Percentiles rank a stretch among this genome's conserved stretches.
Conservation (phyloP, 768 basidiomycete genomes). For the Suillus subaureus region DNA sequence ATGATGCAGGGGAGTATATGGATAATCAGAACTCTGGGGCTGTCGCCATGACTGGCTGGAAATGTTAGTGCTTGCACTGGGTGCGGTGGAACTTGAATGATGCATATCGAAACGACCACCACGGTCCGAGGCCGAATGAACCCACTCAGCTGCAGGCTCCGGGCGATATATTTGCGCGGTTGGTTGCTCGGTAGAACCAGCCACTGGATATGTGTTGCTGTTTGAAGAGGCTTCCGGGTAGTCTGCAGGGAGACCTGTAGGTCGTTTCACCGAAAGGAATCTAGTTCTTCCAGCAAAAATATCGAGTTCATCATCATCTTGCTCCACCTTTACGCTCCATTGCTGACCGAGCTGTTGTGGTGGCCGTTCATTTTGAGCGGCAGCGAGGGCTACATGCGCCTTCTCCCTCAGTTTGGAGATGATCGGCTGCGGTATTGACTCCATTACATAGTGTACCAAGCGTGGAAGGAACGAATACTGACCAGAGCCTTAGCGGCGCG, state of each 20-base stretch:
- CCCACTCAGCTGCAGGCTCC: slow-evolving; percentile 5
- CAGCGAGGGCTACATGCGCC: slow-evolving; percentile 56
- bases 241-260: slow-evolving; percentile 21
- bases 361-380: slow-evolving; percentile 40
- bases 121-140: not conserved
- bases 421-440: slow-evolving; percentile 48
- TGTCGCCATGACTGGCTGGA: slow-evolving; percentile 29
- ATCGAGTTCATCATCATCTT: slow-evolving; percentile 60
- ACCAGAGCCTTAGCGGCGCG: slow-evolving; percentile 70
- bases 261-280: slow-evolving; percentile 53
- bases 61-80: not conserved
- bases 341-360: slow-evolving; percentile 36
- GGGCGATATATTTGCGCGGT: not conserved
- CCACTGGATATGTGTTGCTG: not conserved
- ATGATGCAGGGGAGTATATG: slow-evolving; percentile 25
- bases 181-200: not conserved
- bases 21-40: slow-evolving; percentile 28
- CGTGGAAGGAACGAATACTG: slow-evolving; percentile 21
- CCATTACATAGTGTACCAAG: slow-evolving; percentile 6
- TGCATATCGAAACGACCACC: not conserved
- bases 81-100: not conserved
- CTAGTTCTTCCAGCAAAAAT: slow-evolving; percentile 71
- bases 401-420: slow-evolving; percentile 64
- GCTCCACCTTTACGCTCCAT: slow-evolving; percentile 57
- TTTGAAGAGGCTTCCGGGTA: not conserved